These are phyloP conservation scores for Tulasnella sp. DNA, from an alignment of 768 basidiomycete genomes.

Conservation along the genomic window DNA sequence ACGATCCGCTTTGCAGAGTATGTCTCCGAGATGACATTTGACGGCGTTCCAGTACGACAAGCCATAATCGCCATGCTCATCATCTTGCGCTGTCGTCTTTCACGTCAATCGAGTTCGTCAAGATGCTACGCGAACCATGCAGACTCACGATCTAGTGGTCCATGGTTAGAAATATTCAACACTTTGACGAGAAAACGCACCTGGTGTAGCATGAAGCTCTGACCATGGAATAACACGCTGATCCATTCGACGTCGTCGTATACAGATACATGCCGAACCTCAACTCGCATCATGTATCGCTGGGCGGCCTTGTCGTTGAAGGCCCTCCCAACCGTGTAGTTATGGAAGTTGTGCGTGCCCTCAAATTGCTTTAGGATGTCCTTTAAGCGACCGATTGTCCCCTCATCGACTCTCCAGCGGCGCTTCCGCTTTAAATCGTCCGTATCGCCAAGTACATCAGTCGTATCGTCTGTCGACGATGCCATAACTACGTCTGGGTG, in stretches of 20 bases:
- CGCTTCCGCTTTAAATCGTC: constrained; percentile 51
- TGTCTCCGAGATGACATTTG: constrained; percentile 64
- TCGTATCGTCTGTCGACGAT: constrained; percentile 35
- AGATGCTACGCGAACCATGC: constrained; percentile 13
- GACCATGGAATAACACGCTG: constrained; percentile 84
- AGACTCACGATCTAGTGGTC: constrained; percentile 19
- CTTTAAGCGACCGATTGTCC: constrained; percentile 45
- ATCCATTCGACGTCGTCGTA: constrained; percentile 91
- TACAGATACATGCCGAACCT: constrained; percentile 53
- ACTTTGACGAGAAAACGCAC: constrained; percentile 33
- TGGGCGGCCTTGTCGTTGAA: constrained; percentile 71
- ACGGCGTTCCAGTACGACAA: constrained; percentile 62
- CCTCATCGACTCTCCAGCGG: constrained; percentile 49
- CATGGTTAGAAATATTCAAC: constrained; percentile 19
- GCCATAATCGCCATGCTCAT: constrained; percentile 73
- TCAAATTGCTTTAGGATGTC: constrained; percentile 50
- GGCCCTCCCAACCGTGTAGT: constrained; percentile 84
- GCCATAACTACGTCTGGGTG: constrained; percentile 18
- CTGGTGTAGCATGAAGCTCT: constrained; percentile 99
- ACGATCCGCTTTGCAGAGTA: constrained; percentile 67
- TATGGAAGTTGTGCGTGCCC: constrained; percentile 95
- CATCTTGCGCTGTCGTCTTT: constrained; percentile 90
- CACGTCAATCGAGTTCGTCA: constrained; percentile 14
- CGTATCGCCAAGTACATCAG: constrained; percentile 20
- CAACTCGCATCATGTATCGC: constrained; percentile 78